These are phyloP conservation scores for Gliomastix tumulicola DNA, from an alignment of 2,329 filamentous ascomycete genomes.

Conservation along the genomic window DNA sequence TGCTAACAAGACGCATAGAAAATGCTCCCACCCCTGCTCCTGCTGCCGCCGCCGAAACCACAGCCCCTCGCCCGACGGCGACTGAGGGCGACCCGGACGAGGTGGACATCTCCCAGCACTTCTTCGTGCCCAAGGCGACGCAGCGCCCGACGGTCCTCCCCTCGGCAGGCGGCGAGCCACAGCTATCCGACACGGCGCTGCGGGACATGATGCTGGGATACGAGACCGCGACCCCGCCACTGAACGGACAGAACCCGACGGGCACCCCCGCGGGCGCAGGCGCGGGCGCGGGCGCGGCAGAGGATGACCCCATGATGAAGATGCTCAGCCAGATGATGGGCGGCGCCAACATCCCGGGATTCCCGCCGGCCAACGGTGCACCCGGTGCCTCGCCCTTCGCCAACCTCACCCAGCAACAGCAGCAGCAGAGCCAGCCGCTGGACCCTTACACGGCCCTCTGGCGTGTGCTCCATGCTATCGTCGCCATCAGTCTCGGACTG, in stretches of 20 bases:
- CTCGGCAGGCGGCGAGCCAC: constrained; percentile 18
- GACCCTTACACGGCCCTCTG: constrained; percentile 47
- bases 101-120: constrained; percentile 72
- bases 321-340: constrained; percentile 70
- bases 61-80: constrained; percentile 16
- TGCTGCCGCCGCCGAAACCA: constrained; percentile 20
- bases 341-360: no score
- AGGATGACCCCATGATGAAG: constrained; percentile 41
- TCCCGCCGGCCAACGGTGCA: no score
- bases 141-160: constrained; percentile 21
- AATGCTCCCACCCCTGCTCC: constrained; percentile 11
- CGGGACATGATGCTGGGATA: constrained; percentile 59
- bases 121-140: constrained; percentile 47
- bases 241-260: constrained; percentile 5
- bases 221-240: constrained; percentile 24
- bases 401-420: neutral
- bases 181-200: constrained; percentile 50
- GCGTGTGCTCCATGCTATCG: constrained; percentile 66
- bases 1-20: constrained; percentile 1
- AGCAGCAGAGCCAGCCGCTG: constrained; percentile 4
- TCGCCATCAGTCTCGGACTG: constrained; percentile 61
- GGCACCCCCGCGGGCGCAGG: constrained; percentile 11
- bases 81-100: constrained; percentile 61
- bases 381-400: no score
- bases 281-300: constrained; percentile 10